Conservation (phyloP, 2,329 filamentous ascomycete genomes). For the Botryotinia narcissicola region DNA sequence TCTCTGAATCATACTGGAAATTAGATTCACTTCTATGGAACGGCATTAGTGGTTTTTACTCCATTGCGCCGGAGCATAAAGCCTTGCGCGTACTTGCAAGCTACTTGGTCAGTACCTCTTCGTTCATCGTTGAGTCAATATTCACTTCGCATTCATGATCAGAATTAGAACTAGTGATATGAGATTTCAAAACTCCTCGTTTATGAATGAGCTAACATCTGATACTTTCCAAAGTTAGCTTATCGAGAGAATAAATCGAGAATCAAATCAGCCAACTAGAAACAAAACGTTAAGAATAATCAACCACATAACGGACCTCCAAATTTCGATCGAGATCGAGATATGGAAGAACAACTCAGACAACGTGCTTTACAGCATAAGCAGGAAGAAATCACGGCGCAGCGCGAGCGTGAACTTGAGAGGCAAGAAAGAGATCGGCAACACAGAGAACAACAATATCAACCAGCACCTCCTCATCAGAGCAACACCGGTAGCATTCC, state of each 20-base stretch:
- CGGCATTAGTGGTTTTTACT: slow-evolving; percentile 14
- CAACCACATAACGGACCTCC: slow-evolving; percentile 34
- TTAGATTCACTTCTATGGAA: slow-evolving; percentile 21
- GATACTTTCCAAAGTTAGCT: background rate
- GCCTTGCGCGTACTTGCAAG: slow-evolving; percentile 21
- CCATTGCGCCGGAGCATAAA: slow-evolving; percentile 23
- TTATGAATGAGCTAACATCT: background rate
- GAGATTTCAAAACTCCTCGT: background rate
- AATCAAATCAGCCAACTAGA: slow-evolving; percentile 3
- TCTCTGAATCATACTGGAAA: background rate
- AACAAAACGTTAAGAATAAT: slow-evolving; percentile 34
- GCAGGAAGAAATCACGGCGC: slow-evolving; percentile 56
- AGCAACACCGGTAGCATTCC: slow-evolving; percentile 85
- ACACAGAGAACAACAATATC: slow-evolving; percentile 61
- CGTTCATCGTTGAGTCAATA: background rate
- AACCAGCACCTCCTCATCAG: slow-evolving; percentile 70
- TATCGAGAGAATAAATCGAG: background rate
- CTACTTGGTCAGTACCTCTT: slow-evolving; percentile 18
- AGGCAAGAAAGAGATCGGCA: slow-evolving; percentile 55
- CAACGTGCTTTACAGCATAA: slow-evolving; percentile 47
- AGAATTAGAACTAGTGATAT: background rate
- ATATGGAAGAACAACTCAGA: slow-evolving; percentile 55
- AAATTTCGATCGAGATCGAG: slow-evolving; percentile 41
- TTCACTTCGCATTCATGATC: background rate
- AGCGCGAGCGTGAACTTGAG: slow-evolving; percentile 49